Evolutionary conservation across 345 rosid genomes (phyloP), one percentile per base, ranked within the genome.

Genomic region (Excoecaria agallocha): DNA sequence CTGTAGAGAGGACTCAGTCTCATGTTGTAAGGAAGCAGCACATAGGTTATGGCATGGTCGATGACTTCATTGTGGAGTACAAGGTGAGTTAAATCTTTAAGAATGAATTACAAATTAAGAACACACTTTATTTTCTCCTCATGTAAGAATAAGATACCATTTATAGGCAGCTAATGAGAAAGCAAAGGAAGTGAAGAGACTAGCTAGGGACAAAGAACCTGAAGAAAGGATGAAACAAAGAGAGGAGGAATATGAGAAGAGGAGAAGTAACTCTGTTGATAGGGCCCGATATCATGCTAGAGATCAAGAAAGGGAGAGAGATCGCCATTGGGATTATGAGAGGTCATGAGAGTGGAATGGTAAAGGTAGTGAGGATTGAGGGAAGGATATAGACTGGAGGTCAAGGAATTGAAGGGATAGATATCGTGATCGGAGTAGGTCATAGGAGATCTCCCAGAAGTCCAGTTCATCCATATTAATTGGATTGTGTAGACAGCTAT

Each of bases 11-110:
- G 82, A 92, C 97, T 70, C 97, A 93, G 79, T 96, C 99, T 82
- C 98, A 96, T 82, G 85, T 96, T 81, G 83, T 85, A 0, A 97
- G 99, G 78, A 96, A 96, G 87, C 99, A 96, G 76, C 99, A 96
- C 82, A 85, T 96, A 72, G 99, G 99, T 62, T 96, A 90, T 73
- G 98, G 99, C 77, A 67, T 95, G 98, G 99, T 93, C 75, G 90
- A 98, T 6, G 98, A 95, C 76, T 95, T 91, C 77, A 88, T 95
- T 38, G 45, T 87, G 17, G 97, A 91, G 78, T 84, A 81, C 41
- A n/a, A n/a, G n/a, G n/a, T n/a, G n/a, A n/a, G n/a, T n/a, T n/a
- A n/a, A n/a, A n/a, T n/a, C n/a, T n/a, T n/a, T n/a, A n/a, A n/a
- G n/a, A n/a, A n/a, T n/a, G n/a, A n/a, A n/a, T n/a, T n/a, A n/a